Conservation (phyloP, 768 basidiomycete species). For the Tulasnella calospora region DNA sequence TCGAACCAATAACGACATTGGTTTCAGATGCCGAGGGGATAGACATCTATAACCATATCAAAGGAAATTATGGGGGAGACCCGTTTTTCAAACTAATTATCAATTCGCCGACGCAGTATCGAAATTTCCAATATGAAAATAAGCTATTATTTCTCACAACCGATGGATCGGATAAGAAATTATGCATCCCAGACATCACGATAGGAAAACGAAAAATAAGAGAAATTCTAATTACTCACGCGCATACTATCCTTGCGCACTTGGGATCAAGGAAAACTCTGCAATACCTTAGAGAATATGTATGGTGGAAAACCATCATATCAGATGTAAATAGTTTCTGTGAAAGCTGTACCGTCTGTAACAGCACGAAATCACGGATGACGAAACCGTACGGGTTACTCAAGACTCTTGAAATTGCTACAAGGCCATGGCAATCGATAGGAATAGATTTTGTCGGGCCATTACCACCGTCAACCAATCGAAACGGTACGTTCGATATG, state of each 20-base stretch:
- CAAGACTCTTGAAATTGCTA: no score
- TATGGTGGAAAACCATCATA: constrained; percentile 9
- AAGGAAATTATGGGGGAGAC: constrained; percentile 29
- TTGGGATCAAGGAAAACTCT: background rate
- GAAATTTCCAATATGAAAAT: constrained; percentile 16
- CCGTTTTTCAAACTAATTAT: constrained; percentile 35
- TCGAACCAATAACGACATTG: background rate
- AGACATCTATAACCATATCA: constrained; percentile 27
- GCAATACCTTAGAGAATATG: constrained; percentile 9
- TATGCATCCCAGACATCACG: constrained; percentile 10
- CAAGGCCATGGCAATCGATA: no score
- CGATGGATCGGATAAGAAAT: background rate
- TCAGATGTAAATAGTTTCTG: constrained; percentile 9
- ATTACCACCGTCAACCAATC: constrained; percentile 23
- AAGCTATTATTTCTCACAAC: background rate
- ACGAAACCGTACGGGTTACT: constrained; percentile 11
- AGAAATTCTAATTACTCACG: constrained; percentile 1
- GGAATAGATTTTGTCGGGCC: constrained; percentile 27
- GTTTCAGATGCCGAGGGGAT: constrained; percentile 19
- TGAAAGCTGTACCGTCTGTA: background rate
- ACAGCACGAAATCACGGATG: background rate
- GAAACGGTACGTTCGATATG: constrained; percentile 33
- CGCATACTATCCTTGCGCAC: constrained; percentile 7
- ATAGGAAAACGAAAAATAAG: background rate
- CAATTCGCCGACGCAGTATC: background rate